Evolutionary conservation across 2,329 filamentous ascomycete species (phyloP).

Genomic region (Clarireedia hainanense): DNA sequence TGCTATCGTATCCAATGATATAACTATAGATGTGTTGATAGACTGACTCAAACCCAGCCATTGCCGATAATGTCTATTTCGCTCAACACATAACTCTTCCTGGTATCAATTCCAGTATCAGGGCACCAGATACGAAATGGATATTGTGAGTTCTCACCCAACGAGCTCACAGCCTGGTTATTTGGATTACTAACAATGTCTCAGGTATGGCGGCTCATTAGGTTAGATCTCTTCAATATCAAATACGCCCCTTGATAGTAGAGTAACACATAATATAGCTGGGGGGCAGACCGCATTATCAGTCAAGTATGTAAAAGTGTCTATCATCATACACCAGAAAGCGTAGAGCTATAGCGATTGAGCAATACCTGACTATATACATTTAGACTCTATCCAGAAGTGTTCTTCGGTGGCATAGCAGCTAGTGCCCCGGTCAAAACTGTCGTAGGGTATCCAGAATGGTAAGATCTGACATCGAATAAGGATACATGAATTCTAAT

Average conservation of each 20-base stretch:
- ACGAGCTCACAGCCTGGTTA: not conserved
- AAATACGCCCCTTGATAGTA: no score
- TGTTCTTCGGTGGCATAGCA: slow-evolving; percentile 42
- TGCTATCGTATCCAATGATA: no score
- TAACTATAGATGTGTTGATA: no score
- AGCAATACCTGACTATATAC: not conserved
- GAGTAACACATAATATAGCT: slow-evolving; percentile 28
- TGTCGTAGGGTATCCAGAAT: slow-evolving; percentile 38
- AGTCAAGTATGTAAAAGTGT: slow-evolving; percentile 28
- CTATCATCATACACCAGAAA: not conserved
- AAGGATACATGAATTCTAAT: not conserved
- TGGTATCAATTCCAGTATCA: slow-evolving; percentile 35
- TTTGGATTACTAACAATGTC: not conserved
- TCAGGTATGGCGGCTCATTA: not conserved
- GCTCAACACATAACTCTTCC: slow-evolving; percentile 39
- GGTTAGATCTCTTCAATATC: no score
- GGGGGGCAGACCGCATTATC: slow-evolving; percentile 37
- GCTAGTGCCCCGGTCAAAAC: slow-evolving; percentile 37
- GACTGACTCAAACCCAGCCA: slow-evolving; percentile 21
- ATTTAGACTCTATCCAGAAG: slow-evolving; percentile 31
- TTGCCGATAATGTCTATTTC: slow-evolving; percentile 45
- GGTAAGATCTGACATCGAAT: slow-evolving; percentile 27
- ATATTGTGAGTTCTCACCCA: slow-evolving; percentile 33
- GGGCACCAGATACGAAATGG: slow-evolving; percentile 38
- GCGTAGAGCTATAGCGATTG: not conserved